phyloP scores from a whole-genome alignment of 139 green algal genomes.

The Nannochloris sp. region DNA sequence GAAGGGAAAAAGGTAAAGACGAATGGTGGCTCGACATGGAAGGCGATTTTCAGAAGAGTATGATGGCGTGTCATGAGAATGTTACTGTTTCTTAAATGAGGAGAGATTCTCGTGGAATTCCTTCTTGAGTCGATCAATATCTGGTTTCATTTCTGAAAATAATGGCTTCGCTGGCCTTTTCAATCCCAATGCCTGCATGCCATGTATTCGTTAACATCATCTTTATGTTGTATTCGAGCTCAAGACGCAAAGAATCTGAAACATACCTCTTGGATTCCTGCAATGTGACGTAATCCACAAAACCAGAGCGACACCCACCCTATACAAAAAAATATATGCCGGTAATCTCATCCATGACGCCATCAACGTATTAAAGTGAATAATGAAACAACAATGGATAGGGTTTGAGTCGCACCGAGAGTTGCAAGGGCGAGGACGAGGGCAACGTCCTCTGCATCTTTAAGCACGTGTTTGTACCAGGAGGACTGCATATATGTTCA shows the following conservation, averaged over 20 bases:
- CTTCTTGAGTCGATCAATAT: background rate
- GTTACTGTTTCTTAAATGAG: background rate
- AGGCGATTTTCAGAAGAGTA: slow-evolving; percentile 49
- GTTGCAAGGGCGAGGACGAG: no score
- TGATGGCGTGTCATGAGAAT: background rate
- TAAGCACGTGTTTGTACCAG: no score
- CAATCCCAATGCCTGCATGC: slow-evolving; percentile 11
- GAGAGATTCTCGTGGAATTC: background rate
- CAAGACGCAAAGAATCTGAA: background rate
- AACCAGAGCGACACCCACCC: slow-evolving; percentile 21
- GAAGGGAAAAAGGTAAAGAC: slow-evolving; percentile 86
- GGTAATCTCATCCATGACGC: no score
- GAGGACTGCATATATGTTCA: no score
- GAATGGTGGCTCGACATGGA: slow-evolving; percentile 61
- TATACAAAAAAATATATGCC: background rate
- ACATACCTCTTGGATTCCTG: slow-evolving; percentile 15
- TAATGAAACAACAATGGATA: no score
- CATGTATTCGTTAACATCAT: no score
- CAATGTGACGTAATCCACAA: slow-evolving; percentile 19
- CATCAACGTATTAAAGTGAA: no score
- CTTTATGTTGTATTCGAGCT: no score
- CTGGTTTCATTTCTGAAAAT: background rate
- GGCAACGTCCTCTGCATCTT: no score
- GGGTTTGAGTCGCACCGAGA: no score
- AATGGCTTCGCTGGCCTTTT: background rate